Base-by-base conservation (phyloP, 345 rosid species). In the Hibiscus tridactylites region DNA sequence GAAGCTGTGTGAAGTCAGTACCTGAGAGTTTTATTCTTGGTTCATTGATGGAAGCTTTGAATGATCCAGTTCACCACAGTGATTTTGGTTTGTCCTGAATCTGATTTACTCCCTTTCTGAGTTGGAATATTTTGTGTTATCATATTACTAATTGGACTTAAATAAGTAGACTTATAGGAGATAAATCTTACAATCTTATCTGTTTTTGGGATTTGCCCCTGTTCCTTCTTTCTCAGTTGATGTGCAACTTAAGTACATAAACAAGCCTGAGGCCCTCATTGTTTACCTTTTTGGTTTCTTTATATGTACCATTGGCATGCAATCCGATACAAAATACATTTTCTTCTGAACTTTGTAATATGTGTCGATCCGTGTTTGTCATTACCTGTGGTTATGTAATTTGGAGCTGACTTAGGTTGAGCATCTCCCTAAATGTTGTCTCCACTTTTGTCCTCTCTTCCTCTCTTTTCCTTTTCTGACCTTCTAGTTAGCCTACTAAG, bases 51-150 rank as follows among this genome's bases (percentile, higher is more conserved):
- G 90, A 94, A 73, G 97, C 85, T 72, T 81, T 94, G 82, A 85
- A 94, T 80, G 98, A 94, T 79, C 89, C 91, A 57, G 84, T 78
- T 63, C 95, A 90, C 82, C 97, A 94, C 85, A 85, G 82, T 80
- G 94, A 94, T 81, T 94, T 94, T 75, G 98, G 98, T 94, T 76
- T 67, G 90, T 69, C 82, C 81, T 75, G 33, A 13, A 47, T 58
- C 75, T 37, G 66, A 61, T 26, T 61, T 28, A 26, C 17, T 47
- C 70, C 9, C 24, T 47, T 65, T 53, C 44, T 54, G 46, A 57
- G 63, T 75, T 60, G 73, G 68, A 42, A 62, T 76, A 39, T 6
- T 65, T 65, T 60, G 64, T 56, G 31, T 49, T 42, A n/a, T 66
- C 24, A 66, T 46, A 66, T 46, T 16, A 5, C 53, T 17, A 37